phyloP scores from a whole-genome alignment of 768 basidiomycete species.

The Rhodocollybia butyracea region DNA sequence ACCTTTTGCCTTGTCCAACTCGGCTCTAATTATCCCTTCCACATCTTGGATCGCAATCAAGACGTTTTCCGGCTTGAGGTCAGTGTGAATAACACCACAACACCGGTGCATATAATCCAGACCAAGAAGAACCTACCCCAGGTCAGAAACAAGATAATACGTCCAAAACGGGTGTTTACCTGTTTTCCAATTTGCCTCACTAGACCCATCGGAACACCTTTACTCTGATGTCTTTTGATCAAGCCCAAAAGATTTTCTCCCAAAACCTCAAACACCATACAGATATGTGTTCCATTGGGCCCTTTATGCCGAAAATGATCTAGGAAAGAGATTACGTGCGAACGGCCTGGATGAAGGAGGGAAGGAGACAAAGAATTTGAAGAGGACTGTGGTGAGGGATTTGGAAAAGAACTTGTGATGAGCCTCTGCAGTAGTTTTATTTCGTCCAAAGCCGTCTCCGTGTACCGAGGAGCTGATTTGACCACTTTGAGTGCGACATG shows the following conservation, averaged over 20 bases:
- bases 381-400: constrained; percentile 43
- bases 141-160: no score
- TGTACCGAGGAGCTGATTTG: constrained; percentile 95
- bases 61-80: constrained; percentile 98
- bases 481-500: constrained; percentile 99
- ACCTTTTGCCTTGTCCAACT: constrained; percentile 43
- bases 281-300: constrained; percentile 95
- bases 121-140: constrained; percentile 85
- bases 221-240: constrained; percentile 98
- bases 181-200: constrained; percentile 98
- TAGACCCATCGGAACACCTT: constrained; percentile 90
- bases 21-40: constrained; percentile 85
- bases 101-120: constrained; percentile 97
- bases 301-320: constrained; percentile 98
- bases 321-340: constrained; percentile 95
- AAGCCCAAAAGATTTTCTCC: constrained; percentile 95
- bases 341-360: constrained; percentile 80
- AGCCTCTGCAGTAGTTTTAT: constrained; percentile 96
- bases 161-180: no score
- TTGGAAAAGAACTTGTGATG: constrained; percentile 75
- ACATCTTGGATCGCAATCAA: constrained; percentile 97
- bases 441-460: constrained; percentile 97
- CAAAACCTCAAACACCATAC: constrained; percentile 99
- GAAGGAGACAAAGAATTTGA: constrained; percentile 44
- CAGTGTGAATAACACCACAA: constrained; percentile 98